phyloP scores from a whole-genome alignment of 441 rosid species.

The Capsella rubella region DNA sequence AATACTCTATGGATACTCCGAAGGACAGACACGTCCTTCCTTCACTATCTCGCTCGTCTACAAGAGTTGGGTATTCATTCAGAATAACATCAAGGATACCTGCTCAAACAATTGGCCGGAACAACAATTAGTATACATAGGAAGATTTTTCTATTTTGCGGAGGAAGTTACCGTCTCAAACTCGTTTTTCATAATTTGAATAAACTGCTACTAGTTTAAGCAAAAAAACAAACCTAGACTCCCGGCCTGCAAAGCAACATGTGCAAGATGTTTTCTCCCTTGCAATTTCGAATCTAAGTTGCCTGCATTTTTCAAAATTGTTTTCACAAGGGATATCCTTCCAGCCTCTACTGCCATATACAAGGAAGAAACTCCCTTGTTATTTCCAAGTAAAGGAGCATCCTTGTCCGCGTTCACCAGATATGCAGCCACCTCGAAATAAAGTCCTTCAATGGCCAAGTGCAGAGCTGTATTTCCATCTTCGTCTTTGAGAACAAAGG shows the following conservation, averaged over 20 bases:
- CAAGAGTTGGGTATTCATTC: not conserved
- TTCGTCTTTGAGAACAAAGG: not conserved
- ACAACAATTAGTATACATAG: not conserved
- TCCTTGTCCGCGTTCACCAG: not conserved
- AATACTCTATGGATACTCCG: constrained; percentile 2
- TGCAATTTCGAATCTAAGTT: not conserved
- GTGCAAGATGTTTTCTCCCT: constrained; percentile 5
- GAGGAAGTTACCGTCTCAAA: not conserved
- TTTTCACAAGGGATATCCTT: not conserved
- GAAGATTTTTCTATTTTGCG: not conserved
- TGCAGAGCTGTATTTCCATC: constrained; percentile 28
- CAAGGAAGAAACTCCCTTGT: constrained; percentile 2
- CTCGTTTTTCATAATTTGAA: not conserved
- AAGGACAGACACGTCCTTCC: constrained; percentile 27
- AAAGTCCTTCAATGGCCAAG: not conserved
- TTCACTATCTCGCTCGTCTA: not conserved
- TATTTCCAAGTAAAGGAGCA: not conserved
- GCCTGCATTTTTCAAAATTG: not conserved
- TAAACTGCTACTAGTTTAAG: not conserved
- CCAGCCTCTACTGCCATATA: constrained; percentile 22
- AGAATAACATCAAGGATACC: constrained; percentile 24
- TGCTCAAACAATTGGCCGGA: constrained; percentile 3
- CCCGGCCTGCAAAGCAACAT: not conserved
- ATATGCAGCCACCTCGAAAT: not conserved
- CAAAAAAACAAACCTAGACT: not conserved